Base-by-base conservation (phyloP, 371 early-diverging fungal genomes). In the Apophysomyces variabilis region DNA sequence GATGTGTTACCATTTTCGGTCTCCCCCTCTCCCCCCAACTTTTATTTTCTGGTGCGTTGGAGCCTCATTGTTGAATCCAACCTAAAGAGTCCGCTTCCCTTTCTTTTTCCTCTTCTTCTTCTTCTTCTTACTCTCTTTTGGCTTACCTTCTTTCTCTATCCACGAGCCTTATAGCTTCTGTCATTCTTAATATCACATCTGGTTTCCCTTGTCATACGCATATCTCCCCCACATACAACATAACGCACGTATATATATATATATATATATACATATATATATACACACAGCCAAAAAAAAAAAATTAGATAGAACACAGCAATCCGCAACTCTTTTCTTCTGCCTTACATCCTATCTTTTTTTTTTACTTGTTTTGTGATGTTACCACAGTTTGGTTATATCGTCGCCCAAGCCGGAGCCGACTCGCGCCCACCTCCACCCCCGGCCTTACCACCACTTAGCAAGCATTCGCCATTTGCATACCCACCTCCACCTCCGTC, bases 321-420 rank as follows among this genome's bases (percentile, higher is more conserved):
- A 16, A 50, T 50, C 54, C 54, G 54, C 21, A 50, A 50, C 54
- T 46, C 50, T 54, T 35, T 43, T 37, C 37, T 57, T 39, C 5
- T 32, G 32, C 32, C 37, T 59, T 38, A 60, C 37, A 32, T 56
- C 62, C 36, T 61, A 45, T 36, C 37, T 66, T 43, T 61, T 56
- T 37, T 62, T 36, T 35, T 57, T 56, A 45, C n/a, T 57, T 44
- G 45, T 60, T 44, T 66, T 39, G 62, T 46, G 47, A 80, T 97
- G 97, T 46, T 98, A 73, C 79, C 89, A 75, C 78, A 81, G 71
- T 78, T 81, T 73, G 79, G 79, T 60, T 81, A 73, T 66, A 75
- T 81, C 65, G 71, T 81, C 50, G 81, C 81, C 57, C 81, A 81
- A 70, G 81, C 81, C 45, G 81, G 81, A 57, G 81, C 81, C 37